Percentiles rank a stretch among this genome's conserved stretches.
These are phyloP conservation scores for Seiridium cupressi DNA, from an alignment of 2,329 filamentous ascomycete species.

Conservation along the genomic window DNA sequence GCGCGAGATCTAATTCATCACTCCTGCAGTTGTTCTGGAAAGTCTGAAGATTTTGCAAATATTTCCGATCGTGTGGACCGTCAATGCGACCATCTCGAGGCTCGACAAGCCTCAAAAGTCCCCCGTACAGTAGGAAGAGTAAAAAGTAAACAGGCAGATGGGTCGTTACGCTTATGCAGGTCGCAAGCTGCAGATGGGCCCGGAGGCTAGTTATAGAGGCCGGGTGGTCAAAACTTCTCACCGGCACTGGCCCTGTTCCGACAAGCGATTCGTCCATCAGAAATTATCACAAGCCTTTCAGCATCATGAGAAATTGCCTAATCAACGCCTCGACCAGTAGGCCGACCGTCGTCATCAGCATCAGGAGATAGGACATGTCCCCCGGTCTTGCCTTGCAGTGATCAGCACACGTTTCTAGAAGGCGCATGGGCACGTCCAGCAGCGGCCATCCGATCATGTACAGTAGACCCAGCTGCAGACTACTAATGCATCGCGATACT, in stretches of 20 bases:
- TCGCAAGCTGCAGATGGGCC: neutral
- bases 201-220: neutral
- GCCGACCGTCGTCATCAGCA: no score
- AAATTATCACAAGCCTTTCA: neutral
- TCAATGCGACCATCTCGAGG: neutral
- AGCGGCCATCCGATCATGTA: neutral
- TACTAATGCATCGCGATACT: slow-evolving; percentile 4
- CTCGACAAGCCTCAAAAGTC: neutral
- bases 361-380: no score
- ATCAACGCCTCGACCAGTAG: neutral
- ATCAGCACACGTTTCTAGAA: neutral
- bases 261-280: slow-evolving; percentile 2
- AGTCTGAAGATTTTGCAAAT: neutral
- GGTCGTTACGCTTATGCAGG: slow-evolving; percentile 7
- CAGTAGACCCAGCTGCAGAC: neutral
- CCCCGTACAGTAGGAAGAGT: neutral
- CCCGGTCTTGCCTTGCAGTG: neutral
- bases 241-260: neutral
- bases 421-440: neutral
- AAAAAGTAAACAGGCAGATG: neutral
- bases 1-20: neutral
- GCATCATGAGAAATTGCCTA: slow-evolving; percentile 3
- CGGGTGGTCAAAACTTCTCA: neutral
- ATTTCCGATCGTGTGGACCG: neutral
- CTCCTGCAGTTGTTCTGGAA: neutral